Base-by-base conservation (phyloP, 495 filamentous ascomycete species). In the Aspergillus haitiensis region DNA sequence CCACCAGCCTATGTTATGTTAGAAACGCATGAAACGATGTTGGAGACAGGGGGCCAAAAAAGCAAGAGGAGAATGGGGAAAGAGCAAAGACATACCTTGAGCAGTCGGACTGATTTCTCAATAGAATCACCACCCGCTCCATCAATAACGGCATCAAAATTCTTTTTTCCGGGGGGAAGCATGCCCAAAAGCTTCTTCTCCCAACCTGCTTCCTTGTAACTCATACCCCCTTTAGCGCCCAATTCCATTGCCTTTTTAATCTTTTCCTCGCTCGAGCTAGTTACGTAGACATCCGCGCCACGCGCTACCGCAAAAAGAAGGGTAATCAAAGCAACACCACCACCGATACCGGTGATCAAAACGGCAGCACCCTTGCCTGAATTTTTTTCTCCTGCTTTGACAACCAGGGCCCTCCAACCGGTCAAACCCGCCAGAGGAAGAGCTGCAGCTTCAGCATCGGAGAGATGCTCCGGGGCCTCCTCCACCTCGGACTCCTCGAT, bases 381-480 rank as follows among this genome's bases (percentile, higher is more conserved):
- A 62, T 84, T 83, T 56, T 51, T 67, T 59, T 79, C 78, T 0
- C 77, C 82, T 37, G 78, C 81, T 68, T 93, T 97, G 2, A 79
- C 87, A 18, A 92, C 81, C 54, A 92, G 73, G 0, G 93, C 92
- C 36, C 93, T 77, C 89, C 90, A 97, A 10, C 79, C 93, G n/a
- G 93, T 97, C 63, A 96, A 67, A 0, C 91, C 93, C 0, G 87
- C 88, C 35, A 96, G 70, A 1, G 92, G 92, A 34, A 97, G 64
- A 12, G 89, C 90, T 0, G 92, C 93, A 0, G 88, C 90, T 73
- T 96, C 90, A 0, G 78, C 79, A 56, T 86, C 72, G 0, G 73
- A 78, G 7, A 97, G 73, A 73, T 96, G 89, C 54, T 67, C 77
- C 3, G 93, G 92, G 13, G 85, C 86, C 59, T 82, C 78, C 59